Percentiles rank a stretch among this genome's conserved stretches.
These are phyloP conservation scores for Podaxis pistillaris DNA, from an alignment of 768 basidiomycete species.

Conservation along the genomic window DNA sequence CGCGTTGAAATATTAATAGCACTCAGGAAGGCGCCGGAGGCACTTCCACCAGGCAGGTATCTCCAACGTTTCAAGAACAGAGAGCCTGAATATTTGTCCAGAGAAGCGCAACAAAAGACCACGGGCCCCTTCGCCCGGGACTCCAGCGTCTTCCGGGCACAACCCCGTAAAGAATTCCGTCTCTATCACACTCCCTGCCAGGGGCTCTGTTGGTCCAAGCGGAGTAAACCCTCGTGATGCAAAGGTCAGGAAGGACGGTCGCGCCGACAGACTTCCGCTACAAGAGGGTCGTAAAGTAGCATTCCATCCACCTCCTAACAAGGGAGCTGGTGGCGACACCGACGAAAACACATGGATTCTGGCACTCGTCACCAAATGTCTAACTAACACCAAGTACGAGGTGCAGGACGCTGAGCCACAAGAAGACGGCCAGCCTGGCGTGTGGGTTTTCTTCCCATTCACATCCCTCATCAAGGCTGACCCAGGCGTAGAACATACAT, in stretches of 20 bases:
- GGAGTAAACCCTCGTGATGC: slow-evolving; percentile 58
- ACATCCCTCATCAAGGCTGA: slow-evolving; percentile 8
- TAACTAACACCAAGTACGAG: slow-evolving; percentile 79
- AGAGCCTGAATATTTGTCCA: slow-evolving; percentile 19
- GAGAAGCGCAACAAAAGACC: slow-evolving; percentile 82
- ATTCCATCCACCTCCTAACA: slow-evolving; percentile 67
- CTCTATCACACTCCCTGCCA: slow-evolving; percentile 55
- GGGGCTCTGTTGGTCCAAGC: slow-evolving; percentile 56
- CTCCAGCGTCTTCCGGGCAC: slow-evolving; percentile 41
- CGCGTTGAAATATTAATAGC: slow-evolving; percentile 68
- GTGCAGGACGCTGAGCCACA: slow-evolving; percentile 85
- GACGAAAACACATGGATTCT: slow-evolving; percentile 75
- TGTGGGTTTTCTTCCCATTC: slow-evolving; percentile 29
- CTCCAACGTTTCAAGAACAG: neutral
- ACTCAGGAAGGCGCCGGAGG: slow-evolving; percentile 69
- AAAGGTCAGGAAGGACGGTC: slow-evolving; percentile 62
- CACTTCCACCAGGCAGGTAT: slow-evolving; percentile 49
- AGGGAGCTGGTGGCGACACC: slow-evolving; percentile 39
- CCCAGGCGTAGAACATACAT: slow-evolving; percentile 33
- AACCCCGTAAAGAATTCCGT: slow-evolving; percentile 34
- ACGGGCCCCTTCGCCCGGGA: slow-evolving; percentile 64
- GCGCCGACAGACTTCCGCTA: slow-evolving; percentile 62
- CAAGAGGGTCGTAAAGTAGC: slow-evolving; percentile 78
- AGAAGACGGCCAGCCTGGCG: slow-evolving; percentile 74
- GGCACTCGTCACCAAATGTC: slow-evolving; percentile 68